A percentile compares a stretch with the other conserved stretches of the same genome.
Evolutionary conservation across 2,329 filamentous ascomycete genomes (phyloP).

Genomic region (Cladosporium sp.): DNA sequence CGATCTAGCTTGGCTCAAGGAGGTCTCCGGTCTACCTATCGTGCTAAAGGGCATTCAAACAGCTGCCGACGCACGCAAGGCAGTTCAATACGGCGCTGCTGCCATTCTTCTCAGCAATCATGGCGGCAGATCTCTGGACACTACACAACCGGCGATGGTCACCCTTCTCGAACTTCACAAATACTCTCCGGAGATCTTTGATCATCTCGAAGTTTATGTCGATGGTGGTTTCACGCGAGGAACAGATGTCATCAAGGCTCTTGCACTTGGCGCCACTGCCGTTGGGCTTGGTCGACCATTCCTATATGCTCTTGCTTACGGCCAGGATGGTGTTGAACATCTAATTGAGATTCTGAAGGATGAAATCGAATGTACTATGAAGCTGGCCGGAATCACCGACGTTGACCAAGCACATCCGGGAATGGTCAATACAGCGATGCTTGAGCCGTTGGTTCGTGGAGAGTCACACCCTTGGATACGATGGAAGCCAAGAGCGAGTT

Average conservation of each 20-base stretch:
- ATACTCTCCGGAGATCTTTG: conserved; percentile 56
- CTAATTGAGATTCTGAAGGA: conserved; percentile 46
- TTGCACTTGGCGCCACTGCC: conserved; percentile 61
- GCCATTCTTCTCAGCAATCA: conserved; percentile 53
- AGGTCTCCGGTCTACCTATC: conserved; percentile 49
- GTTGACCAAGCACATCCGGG: conserved; percentile 57
- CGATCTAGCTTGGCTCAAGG: conserved; percentile 43
- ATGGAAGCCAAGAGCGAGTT: conserved; percentile 19
- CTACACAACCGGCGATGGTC: conserved; percentile 50
- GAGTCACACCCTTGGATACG: conserved; percentile 22
- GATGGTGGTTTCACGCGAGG: conserved; percentile 55
- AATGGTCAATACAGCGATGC: conserved; percentile 45
- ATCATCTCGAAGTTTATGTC: conserved; percentile 47
- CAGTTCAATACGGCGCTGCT: conserved; percentile 38
- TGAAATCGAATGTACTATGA: conserved; percentile 62
- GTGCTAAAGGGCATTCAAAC: conserved; percentile 43
- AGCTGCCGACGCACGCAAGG: conserved; percentile 39
- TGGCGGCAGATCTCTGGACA: conserved; percentile 49
- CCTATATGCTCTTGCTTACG: conserved; percentile 59
- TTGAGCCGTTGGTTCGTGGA: conserved; percentile 21
- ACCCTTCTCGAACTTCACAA: conserved; percentile 58
- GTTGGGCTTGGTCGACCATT: conserved; percentile 60
- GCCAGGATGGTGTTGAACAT: conserved; percentile 47
- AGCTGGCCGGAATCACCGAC: conserved; percentile 57
- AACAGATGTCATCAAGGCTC: conserved; percentile 63